phyloP scores from a whole-genome alignment of 2,329 filamentous ascomycete genomes.

The Calonectria pseudoreteaudii region DNA sequence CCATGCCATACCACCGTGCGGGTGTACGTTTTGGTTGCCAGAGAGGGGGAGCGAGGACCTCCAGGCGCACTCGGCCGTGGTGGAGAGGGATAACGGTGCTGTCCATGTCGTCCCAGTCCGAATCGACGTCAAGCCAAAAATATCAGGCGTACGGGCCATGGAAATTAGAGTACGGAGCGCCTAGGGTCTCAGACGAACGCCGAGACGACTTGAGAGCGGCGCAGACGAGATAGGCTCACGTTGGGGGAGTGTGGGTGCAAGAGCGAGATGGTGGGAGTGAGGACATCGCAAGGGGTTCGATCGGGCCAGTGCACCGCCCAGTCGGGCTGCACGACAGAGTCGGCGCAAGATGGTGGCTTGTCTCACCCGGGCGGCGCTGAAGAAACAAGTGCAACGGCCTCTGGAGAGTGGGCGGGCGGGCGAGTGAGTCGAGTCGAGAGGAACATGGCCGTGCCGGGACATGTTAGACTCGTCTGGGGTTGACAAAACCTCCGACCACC shows the following conservation, averaged over 20 bases:
- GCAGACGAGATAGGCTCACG: constrained; percentile 36
- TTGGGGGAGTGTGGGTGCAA: not conserved
- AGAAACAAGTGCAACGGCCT: constrained; percentile 41
- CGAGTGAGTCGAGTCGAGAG: constrained; percentile 42
- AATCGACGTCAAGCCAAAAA: constrained; percentile 5
- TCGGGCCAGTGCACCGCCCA: constrained; percentile 43
- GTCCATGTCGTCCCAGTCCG: not conserved
- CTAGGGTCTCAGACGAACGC: constrained; percentile 35
- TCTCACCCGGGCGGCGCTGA: constrained; percentile 40
- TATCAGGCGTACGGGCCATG: constrained; percentile 23
- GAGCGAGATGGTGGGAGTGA: constrained; percentile 19
- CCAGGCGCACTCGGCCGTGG: constrained; percentile 5
- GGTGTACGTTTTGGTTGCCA: not conserved
- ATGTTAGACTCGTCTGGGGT: constrained; percentile 46
- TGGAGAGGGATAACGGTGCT: constrained; percentile 13
- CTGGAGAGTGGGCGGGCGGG: constrained; percentile 41
- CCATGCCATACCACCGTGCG: not conserved
- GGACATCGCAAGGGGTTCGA: constrained; percentile 44
- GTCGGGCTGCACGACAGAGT: constrained; percentile 43
- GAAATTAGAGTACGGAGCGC: constrained; percentile 33
- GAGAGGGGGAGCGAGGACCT: constrained; percentile 15
- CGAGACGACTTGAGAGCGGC: constrained; percentile 43
- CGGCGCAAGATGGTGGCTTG: constrained; percentile 42
- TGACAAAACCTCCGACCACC: constrained; percentile 45
- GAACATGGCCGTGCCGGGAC: constrained; percentile 41